Percentiles rank a stretch among this genome's conserved stretches.
Conservation (phyloP, 1,284 basidiomycete genomes). For the Puccinia coronata region DNA sequence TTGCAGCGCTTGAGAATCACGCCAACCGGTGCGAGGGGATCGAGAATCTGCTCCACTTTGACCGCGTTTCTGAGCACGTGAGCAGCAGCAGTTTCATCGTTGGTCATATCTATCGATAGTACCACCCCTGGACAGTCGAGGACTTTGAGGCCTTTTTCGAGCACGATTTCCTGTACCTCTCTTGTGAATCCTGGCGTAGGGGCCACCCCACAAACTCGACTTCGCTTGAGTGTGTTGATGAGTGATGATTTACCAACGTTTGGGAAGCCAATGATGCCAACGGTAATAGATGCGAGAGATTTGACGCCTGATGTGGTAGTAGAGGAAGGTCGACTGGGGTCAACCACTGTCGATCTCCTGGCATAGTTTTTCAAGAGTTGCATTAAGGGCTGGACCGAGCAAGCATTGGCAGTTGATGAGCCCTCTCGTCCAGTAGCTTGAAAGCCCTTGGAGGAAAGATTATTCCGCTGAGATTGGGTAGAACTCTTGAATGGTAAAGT, state of each 20-base stretch:
- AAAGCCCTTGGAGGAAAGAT: conserved; percentile 61
- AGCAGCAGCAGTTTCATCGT: conserved; percentile 65
- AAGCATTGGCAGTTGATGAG: conserved; percentile 73
- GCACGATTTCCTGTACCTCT: conserved; percentile 85
- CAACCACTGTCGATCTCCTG: conserved; percentile 57
- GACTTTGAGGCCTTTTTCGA: conserved; percentile 88
- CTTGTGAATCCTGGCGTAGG: conserved; percentile 93
- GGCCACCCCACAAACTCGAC: conserved; percentile 88
- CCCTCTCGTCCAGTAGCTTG: conserved; percentile 50
- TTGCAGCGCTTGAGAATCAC: conserved; percentile 76
- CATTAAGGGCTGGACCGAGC: conserved; percentile 67
- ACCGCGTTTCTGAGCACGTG: conserved; percentile 86
- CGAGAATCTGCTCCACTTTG: conserved; percentile 86
- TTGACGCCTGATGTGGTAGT: conserved; percentile 32
- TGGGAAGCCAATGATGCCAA: conserved; percentile 93
- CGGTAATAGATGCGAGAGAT: conserved; percentile 65
- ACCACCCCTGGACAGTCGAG: conserved; percentile 96
- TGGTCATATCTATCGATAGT: conserved; percentile 65
- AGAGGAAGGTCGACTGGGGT: conserved; percentile 8
- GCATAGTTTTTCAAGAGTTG: conserved; percentile 87
- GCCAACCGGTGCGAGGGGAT: conserved; percentile 85
- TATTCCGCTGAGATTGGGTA: conserved; percentile 74
- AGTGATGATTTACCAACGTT: conserved; percentile 96
- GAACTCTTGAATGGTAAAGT: conserved; percentile 92
- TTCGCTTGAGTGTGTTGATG: conserved; percentile 90